Percentiles rank a stretch among this genome's conserved stretches.
Conservation (phyloP, 192 early-diverging fungal species). For the Coemansia sp. region DNA sequence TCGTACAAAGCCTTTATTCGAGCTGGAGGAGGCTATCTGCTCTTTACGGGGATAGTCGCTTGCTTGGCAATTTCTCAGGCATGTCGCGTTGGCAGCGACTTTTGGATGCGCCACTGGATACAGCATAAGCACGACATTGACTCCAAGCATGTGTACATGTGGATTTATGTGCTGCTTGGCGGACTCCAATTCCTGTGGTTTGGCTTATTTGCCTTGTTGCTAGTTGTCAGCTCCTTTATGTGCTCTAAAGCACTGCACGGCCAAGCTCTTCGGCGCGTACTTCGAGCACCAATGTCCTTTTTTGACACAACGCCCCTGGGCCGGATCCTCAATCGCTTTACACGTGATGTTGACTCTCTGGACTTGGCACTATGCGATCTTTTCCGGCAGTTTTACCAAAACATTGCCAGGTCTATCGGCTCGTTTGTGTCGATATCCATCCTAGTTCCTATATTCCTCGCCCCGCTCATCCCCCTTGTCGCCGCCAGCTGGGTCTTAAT, state of each 20-base stretch:
- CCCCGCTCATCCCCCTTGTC: constrained; percentile 71
- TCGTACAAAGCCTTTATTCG: constrained; percentile 62
- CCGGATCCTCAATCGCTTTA: constrained; percentile 72
- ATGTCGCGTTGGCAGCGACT: constrained; percentile 49
- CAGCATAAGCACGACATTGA: constrained; percentile 24
- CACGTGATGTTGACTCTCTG: constrained; percentile 61
- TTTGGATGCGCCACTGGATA: constrained; percentile 70
- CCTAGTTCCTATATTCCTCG: constrained; percentile 67
- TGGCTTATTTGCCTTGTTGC: constrained; percentile 21
- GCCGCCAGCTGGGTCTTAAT: constrained; percentile 73
- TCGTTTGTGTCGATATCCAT: constrained; percentile 49
- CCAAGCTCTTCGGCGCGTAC: constrained; percentile 71
- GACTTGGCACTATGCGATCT: constrained; percentile 65
- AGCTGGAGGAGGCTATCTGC: constrained; percentile 24
- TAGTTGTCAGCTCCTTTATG: constrained; percentile 31
- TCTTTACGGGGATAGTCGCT: constrained; percentile 21
- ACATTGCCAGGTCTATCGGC: constrained; percentile 36
- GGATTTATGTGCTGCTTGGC: constrained; percentile 67
- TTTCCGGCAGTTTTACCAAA: constrained; percentile 63
- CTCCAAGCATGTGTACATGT: constrained; percentile 55
- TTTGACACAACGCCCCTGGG: constrained; percentile 76
- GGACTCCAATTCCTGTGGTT: constrained; percentile 58
- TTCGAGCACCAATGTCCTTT: constrained; percentile 67
- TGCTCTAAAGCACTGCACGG: constrained; percentile 64
- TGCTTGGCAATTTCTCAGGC: constrained; percentile 29